A percentile compares a stretch with the other conserved stretches of the same genome.
phyloP scores from a whole-genome alignment of 2,329 filamentous ascomycete species.

The Rhinocladiella mackenziei region DNA sequence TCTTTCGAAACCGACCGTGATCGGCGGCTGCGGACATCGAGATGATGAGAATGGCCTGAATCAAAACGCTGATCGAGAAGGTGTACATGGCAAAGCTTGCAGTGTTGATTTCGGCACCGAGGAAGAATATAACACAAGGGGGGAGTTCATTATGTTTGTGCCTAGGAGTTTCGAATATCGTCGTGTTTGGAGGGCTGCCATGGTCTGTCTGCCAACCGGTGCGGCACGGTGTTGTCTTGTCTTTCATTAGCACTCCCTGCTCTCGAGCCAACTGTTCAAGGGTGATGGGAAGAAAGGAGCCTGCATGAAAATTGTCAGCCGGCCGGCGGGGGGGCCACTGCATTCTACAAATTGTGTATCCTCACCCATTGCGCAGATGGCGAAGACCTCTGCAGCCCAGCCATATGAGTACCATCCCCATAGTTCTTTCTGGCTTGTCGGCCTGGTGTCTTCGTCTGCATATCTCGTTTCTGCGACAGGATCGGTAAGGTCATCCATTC shows the following conservation, averaged over 20 bases:
- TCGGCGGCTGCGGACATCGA: constrained; percentile 96
- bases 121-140: constrained; percentile 70
- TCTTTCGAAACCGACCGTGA: constrained; percentile 88
- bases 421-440: constrained; percentile 82
- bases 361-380: constrained; percentile 75
- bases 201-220: constrained; percentile 46
- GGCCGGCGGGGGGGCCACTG: constrained; percentile 10
- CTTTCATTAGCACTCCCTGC: constrained; percentile 78
- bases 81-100: constrained; percentile 98
- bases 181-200: constrained; percentile 33
- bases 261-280: constrained; percentile 90
- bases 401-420: constrained; percentile 94
- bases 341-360: constrained; percentile 8
- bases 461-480: constrained; percentile 51
- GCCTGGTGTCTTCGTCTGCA: constrained; percentile 78
- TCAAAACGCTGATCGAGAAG: constrained; percentile 83
- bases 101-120: constrained; percentile 86
- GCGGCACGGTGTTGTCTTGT: constrained; percentile 71
- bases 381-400: constrained; percentile 94
- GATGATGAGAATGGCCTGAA: constrained; percentile 87
- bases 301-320: constrained; percentile 43
- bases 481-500: constrained; percentile 33
- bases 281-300: constrained; percentile 91
- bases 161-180: constrained; percentile 24
- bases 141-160: constrained; percentile 24